Evolutionary conservation across 108 stramenopile genomes (phyloP).

Genomic region (Skeletonema menzelii): DNA sequence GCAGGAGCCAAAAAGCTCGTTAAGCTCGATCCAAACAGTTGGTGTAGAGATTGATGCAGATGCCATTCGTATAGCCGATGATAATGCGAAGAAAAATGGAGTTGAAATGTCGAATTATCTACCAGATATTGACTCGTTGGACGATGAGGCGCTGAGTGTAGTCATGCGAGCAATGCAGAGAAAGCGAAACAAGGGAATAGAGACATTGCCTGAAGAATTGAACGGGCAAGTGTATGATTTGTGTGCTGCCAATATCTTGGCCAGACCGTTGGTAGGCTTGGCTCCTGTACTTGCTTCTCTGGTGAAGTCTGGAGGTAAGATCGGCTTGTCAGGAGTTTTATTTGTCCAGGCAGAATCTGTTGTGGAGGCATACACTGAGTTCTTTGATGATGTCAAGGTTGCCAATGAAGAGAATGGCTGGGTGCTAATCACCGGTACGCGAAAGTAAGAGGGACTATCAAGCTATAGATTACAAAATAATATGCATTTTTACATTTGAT

Average conservation of each 20-base stretch:
- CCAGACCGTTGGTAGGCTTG: constrained; percentile 58
- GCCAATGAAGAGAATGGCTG: constrained; percentile 53
- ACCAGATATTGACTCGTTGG: constrained; percentile 52
- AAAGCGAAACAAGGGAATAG: constrained; percentile 34
- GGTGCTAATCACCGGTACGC: constrained; percentile 76
- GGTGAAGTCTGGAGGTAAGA: constrained; percentile 57
- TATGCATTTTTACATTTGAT: neutral
- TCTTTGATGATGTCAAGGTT: constrained; percentile 68
- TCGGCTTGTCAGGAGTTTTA: constrained; percentile 78
- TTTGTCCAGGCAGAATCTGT: constrained; percentile 55
- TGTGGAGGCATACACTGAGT: constrained; percentile 58
- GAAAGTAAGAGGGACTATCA: constrained; percentile 22
- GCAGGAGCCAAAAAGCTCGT: neutral
- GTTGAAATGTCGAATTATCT: constrained; percentile 72
- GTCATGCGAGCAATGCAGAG: constrained; percentile 63
- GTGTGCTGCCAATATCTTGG: constrained; percentile 80
- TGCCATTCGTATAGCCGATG: constrained; percentile 77
- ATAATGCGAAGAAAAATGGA: constrained; percentile 65
- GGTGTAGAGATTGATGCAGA: constrained; percentile 86
- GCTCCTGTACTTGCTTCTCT: constrained; percentile 60
- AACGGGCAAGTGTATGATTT: constrained; percentile 67
- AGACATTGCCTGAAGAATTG: constrained; percentile 48
- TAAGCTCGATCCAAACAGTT: constrained; percentile 39
- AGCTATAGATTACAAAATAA: neutral
- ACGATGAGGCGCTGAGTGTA: constrained; percentile 68